phyloP scores from a whole-genome alignment of 345 rosid genomes.

The Combretum micranthum region DNA sequence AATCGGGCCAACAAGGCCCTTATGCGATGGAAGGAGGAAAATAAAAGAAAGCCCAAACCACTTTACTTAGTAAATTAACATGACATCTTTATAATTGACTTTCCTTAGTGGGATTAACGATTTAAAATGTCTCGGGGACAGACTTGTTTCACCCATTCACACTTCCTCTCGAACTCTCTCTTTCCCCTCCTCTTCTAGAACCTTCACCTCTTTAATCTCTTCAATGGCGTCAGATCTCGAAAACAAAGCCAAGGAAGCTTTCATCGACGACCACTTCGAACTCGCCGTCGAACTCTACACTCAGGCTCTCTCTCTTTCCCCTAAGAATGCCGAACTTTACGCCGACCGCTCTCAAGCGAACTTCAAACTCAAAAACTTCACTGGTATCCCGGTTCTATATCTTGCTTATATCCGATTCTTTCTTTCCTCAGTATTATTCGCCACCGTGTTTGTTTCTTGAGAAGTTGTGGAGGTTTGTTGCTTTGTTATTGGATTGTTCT shows the following conservation, averaged over 20 bases:
- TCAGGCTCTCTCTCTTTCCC: slow-evolving; percentile 59
- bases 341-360: slow-evolving; percentile 94
- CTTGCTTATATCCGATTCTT: background rate
- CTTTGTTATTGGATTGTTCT: too few species aligned
- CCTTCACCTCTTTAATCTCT: slow-evolving; percentile 4
- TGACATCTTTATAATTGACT: too few species aligned
- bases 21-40: too few species aligned
- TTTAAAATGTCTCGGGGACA: too few species aligned
- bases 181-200: slow-evolving; percentile 9
- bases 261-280: slow-evolving; percentile 85
- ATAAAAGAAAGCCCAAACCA: too few species aligned
- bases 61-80: too few species aligned
- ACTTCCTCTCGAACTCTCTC: background rate
- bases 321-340: slow-evolving; percentile 56
- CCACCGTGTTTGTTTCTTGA: background rate
- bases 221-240: slow-evolving; percentile 70
- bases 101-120: too few species aligned
- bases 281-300: slow-evolving; percentile 72
- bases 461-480: background rate
- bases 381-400: slow-evolving; percentile 42
- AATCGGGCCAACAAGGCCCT: too few species aligned
- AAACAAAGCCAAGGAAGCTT: slow-evolving; percentile 71
- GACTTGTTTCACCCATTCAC: background rate
- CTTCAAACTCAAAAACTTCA: slow-evolving; percentile 58
- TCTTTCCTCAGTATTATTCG: background rate